Evolutionary conservation across 495 filamentous ascomycete genomes (phyloP).

Genomic region (Cercophora newfieldiana): DNA sequence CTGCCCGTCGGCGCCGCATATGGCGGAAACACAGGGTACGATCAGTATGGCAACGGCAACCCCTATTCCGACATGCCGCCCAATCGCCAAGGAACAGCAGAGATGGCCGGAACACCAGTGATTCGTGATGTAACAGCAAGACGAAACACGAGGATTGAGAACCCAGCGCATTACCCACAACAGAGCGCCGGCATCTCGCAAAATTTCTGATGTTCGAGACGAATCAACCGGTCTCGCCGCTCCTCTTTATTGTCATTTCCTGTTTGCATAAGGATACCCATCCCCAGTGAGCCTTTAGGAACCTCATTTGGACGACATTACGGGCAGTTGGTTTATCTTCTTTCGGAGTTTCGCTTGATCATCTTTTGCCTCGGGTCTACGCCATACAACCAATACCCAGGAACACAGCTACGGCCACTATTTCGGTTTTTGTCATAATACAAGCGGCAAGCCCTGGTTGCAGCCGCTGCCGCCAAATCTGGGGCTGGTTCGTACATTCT

Average conservation of each 20-base stretch:
- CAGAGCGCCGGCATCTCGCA: conserved; percentile 97
- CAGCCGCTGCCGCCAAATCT: background rate
- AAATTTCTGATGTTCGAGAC: conserved; percentile 67
- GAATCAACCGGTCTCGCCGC: background rate
- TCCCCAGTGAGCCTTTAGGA: background rate
- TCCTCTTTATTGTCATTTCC: conserved; percentile 1
- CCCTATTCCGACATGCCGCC: conserved; percentile 44
- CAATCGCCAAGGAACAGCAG: conserved; percentile 21
- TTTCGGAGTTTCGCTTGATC: background rate
- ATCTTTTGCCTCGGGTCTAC: background rate
- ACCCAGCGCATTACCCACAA: conserved; percentile 78
- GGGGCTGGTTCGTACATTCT: background rate
- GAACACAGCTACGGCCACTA: background rate
- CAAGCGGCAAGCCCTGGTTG: background rate
- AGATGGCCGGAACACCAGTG: conserved; percentile 65
- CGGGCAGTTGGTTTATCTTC: background rate
- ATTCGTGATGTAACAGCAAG: conserved; percentile 92
- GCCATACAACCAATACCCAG: background rate
- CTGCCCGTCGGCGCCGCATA: conserved; percentile 52
- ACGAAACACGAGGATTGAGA: conserved; percentile 92
- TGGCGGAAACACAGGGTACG: conserved; percentile 46
- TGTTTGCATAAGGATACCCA: conserved; percentile 17
- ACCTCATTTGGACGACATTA: background rate
- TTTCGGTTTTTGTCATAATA: too few relatives aligned
- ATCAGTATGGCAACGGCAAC: conserved; percentile 54